Percentiles rank a stretch among this genome's conserved stretches.
Evolutionary conservation across 1,139 yeast genomes (phyloP).

Genomic region (Suhomyces maxii): DNA sequence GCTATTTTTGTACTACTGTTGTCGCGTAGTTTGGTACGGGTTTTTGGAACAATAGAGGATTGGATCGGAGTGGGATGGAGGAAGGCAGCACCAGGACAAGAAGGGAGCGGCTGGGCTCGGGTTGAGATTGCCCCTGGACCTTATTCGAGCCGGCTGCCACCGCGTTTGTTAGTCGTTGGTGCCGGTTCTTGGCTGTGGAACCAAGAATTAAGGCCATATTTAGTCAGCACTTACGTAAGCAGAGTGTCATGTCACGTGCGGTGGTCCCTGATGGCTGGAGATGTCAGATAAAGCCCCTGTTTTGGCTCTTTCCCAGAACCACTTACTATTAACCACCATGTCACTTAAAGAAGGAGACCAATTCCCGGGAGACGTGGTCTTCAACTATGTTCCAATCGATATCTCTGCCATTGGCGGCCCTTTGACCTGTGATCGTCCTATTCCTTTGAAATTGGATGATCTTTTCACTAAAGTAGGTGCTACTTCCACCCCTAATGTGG

Average conservation of each 20-base stretch:
- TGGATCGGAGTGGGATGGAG: no score
- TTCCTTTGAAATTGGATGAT: conserved; percentile 25
- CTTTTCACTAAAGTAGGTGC: conserved; percentile 18
- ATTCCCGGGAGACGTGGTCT: conserved; percentile 25
- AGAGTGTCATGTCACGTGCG: not conserved
- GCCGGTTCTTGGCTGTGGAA: no score
- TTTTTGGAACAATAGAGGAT: not conserved
- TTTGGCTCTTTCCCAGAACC: no score
- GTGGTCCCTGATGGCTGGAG: not conserved
- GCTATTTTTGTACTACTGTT: not conserved
- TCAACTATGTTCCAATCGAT: conserved; percentile 29
- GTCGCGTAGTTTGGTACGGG: not conserved
- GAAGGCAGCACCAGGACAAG: no score
- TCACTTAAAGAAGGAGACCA: conserved; percentile 19
- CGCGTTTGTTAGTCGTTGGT: no score
- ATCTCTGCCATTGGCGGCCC: conserved; percentile 19
- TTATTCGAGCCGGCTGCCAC: no score
- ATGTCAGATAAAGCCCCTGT: not conserved
- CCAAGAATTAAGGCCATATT: no score
- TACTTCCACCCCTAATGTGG: conserved; percentile 18
- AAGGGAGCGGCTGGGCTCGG: no score
- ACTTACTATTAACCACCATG: conserved; percentile 6
- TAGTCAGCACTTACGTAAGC: no score
- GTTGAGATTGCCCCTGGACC: no score
- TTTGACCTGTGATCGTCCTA: conserved; percentile 26